Percentiles rank a stretch among this genome's conserved stretches.
Conservation (phyloP, 2,329 filamentous ascomycete species). For the Hymenotorrendiella dingleyae region DNA sequence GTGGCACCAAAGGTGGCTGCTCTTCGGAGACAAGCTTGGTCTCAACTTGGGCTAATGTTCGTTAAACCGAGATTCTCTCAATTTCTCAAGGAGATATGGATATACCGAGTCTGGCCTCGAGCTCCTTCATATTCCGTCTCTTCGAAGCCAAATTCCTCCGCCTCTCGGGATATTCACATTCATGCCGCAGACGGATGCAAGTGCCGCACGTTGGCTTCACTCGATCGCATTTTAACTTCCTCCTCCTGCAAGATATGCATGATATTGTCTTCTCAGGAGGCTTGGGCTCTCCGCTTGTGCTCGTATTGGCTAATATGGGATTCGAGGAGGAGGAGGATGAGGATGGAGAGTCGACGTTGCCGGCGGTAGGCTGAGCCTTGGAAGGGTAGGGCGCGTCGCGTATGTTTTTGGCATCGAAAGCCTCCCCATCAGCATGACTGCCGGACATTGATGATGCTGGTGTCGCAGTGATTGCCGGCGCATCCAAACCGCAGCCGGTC, state of each 20-base stretch:
- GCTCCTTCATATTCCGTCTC: conserved; percentile 80
- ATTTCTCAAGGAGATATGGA: too few relatives aligned
- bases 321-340: background rate
- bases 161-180: conserved; percentile 85
- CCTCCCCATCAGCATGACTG: too few relatives aligned
- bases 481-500: too few relatives aligned
- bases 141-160: conserved; percentile 84
- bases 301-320: background rate
- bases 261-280: conserved; percentile 55
- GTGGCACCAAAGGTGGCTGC: too few relatives aligned
- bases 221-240: conserved; percentile 86
- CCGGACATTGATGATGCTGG: too few relatives aligned
- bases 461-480: too few relatives aligned
- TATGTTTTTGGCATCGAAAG: too few relatives aligned
- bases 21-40: conserved; percentile 53
- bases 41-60: conserved; percentile 68
- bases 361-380: background rate
- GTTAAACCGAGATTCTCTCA: conserved; percentile 1
- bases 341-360: background rate
- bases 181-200: conserved; percentile 66
- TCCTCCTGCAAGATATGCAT: conserved; percentile 74
- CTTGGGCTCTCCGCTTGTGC: conserved; percentile 10
- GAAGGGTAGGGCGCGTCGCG: too few relatives aligned
- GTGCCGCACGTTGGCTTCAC: conserved; percentile 72
- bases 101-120: conserved; percentile 83